Conservation (phyloP, 371 early-diverging fungal species). For the Lichtheimia ornata region DNA sequence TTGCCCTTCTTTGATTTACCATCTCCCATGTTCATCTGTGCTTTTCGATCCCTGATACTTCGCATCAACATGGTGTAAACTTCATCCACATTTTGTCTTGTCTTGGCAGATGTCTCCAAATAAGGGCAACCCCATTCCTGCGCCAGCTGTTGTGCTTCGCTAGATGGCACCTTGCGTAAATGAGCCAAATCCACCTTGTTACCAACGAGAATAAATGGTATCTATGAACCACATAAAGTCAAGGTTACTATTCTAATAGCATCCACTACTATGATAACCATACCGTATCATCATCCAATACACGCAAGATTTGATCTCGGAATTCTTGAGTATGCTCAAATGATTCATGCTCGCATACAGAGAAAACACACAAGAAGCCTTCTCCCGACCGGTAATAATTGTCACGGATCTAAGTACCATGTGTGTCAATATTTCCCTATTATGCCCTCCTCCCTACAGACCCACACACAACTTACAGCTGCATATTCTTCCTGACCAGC, state of each 20-base stretch:
- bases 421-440: slow-evolving; percentile 1
- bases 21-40: slow-evolving; percentile 22
- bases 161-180: slow-evolving; percentile 63
- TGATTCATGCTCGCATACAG: slow-evolving; percentile 78
- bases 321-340: slow-evolving; percentile 82
- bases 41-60: slow-evolving; percentile 23
- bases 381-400: slow-evolving; percentile 89
- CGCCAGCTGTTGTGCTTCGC: slow-evolving; percentile 69
- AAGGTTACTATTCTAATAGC: neutral
- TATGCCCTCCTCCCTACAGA: neutral
- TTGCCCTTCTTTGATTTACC: slow-evolving; percentile 28
- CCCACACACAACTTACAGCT: slow-evolving; percentile 51
- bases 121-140: slow-evolving; percentile 80
- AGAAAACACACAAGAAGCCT: slow-evolving; percentile 87
- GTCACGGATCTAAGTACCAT: slow-evolving; percentile 68
- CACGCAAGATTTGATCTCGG: slow-evolving; percentile 82
- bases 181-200: slow-evolving; percentile 83
- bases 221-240: slow-evolving; percentile 18
- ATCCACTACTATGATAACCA: neutral
- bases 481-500: slow-evolving; percentile 89
- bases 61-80: slow-evolving; percentile 75
- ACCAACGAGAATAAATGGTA: slow-evolving; percentile 83
- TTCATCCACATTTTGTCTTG: slow-evolving; percentile 79
- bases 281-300: slow-evolving; percentile 78
- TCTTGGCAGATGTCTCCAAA: slow-evolving; percentile 85